Base-by-base conservation (phyloP, 805 yeast genomes). In the Myxozyma monticola region DNA sequence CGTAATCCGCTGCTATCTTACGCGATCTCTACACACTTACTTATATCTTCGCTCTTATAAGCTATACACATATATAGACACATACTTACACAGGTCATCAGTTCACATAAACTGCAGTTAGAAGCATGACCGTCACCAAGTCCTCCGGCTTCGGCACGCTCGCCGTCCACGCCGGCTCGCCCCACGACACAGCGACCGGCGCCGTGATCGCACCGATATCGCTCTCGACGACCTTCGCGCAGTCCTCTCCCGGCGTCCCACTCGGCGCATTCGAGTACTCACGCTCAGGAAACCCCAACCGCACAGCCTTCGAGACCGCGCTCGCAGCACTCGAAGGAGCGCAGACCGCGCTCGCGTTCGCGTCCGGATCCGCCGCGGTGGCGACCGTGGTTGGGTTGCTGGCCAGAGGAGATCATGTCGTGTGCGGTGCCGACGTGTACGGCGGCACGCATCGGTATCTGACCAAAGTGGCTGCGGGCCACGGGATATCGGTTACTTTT, bases 361-460 rank as follows among this genome's bases (percentile, higher is more conserved):
- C 85, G 31, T 85, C 95, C n/a, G 96, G 96, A 45, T 83, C 89
- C 43, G 95, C 95, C 42, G 76, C 88, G 54, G 86, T 95, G 37
- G 87, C 93, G 22, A 76, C 83, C 60, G 74, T 87, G 37, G 71
- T 86, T 63, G 95, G 87, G 69, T 76, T 85, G 28, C 72, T 88
- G 62, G 82, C 85, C 37, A 77, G 79, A 56, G 84, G 83, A 41
- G 75, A 86, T 36, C 93, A 88, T 65, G 84, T 85, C 36, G 74
- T 87, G 42, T 81, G 88, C 40, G 81, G 86, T 63, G 89, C 86
- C 61, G 96, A 87, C 63, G 95, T 87, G 40, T 87, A 87, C 69
- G 96, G 96, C 56, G 96, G 96, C 62, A 87, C 95, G 50, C 93
- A 87, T 74, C 77, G 96, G 70, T 87, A 88, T 71, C 87, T 87